These are phyloP conservation scores for Apium graveolens DNA, from an alignment of 129 eudicot genomes.

Conservation along the genomic window DNA sequence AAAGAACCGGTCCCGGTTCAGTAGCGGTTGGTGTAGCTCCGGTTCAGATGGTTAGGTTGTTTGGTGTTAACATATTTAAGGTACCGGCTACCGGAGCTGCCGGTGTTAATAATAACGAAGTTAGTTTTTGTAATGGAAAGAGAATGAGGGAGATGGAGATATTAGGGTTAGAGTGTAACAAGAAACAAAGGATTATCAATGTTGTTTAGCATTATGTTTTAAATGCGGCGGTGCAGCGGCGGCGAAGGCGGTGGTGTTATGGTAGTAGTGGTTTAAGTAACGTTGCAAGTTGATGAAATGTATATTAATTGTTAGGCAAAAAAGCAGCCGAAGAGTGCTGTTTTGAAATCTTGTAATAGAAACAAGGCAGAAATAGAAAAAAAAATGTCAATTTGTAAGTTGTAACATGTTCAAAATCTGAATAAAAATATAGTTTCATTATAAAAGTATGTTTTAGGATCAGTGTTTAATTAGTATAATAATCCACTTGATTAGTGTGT, in stretches of 20 bases:
- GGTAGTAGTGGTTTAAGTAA: not conserved
- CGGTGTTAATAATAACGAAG: not conserved
- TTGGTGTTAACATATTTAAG: constrained; percentile 68
- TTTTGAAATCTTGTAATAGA: not conserved
- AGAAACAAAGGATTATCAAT: constrained; percentile 69
- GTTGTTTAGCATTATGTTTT: constrained; percentile 29
- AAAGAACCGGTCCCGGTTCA: constrained; percentile 26
- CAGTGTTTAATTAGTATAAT: not conserved
- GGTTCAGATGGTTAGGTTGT: constrained; percentile 51
- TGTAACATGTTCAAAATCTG: not conserved
- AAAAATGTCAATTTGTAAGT: not conserved
- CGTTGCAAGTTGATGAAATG: constrained; percentile 22
- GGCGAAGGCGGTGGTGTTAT: not conserved
- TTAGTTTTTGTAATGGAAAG: constrained; percentile 41
- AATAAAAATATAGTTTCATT: not conserved
- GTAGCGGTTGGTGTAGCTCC: not conserved
- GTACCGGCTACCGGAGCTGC: constrained; percentile 14
- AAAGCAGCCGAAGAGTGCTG: constrained; percentile 47
- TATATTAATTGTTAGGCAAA: constrained; percentile 30
- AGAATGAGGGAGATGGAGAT: constrained; percentile 54
- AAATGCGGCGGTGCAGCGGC: not conserved
- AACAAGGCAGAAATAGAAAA: not conserved
- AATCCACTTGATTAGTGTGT: not conserved
- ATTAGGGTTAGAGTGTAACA: constrained; percentile 39
- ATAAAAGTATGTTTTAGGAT: not conserved